Evolutionary conservation across 768 basidiomycete genomes (phyloP), one percentile per base, ranked within the genome.

Genomic region (Lepiota venenata): DNA sequence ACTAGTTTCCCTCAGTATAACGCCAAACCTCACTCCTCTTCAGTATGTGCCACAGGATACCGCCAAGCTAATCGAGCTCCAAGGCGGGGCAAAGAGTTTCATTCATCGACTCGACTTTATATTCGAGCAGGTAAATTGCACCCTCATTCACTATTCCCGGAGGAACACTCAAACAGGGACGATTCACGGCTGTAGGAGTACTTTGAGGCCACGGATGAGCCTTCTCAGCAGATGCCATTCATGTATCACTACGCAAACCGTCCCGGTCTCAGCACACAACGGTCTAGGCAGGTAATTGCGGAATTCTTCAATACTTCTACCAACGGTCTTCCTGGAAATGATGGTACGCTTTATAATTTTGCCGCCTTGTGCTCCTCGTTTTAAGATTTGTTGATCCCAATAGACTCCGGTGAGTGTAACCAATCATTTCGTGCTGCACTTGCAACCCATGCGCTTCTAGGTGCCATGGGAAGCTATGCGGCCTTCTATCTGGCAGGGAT

Each of bases 201-300:
- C 64, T 85, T 85, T 57, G 84, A 85, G 54, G 70, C 74, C 0
- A 83, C 83, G 8, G 74, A 86, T 60, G 84, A 86, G 59, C 83
- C 83, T 0, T 84, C 83, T 2, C 82, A 84, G 58, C 82, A 84
- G 58, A 85, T 86, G 59, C 83, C 83, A 0, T 83, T 77, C 65
- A 85, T 85, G 83, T 85, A 84, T 60, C 83, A 86, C 66, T 86
- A 86, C 58, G 83, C 80, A 2, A 77, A 84, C 62, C 69, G 72
- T 2, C 83, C 84, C 0, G 82, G 82, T 2, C 63, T 79, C 16
- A 85, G 82, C 63, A 82, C 82, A 2, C 79, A 80, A 59, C 67
- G 77, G 15, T 77, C 81, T 27, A 66, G 83, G 22, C 76, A 81
- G 60, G 72, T 79, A n/a, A 78, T 85, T 47, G 73, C 80, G 1